A percentile compares a stretch with the other conserved stretches of the same genome.
Conservation (phyloP, 768 basidiomycete species). For the Aureoboletus auriporus region DNA sequence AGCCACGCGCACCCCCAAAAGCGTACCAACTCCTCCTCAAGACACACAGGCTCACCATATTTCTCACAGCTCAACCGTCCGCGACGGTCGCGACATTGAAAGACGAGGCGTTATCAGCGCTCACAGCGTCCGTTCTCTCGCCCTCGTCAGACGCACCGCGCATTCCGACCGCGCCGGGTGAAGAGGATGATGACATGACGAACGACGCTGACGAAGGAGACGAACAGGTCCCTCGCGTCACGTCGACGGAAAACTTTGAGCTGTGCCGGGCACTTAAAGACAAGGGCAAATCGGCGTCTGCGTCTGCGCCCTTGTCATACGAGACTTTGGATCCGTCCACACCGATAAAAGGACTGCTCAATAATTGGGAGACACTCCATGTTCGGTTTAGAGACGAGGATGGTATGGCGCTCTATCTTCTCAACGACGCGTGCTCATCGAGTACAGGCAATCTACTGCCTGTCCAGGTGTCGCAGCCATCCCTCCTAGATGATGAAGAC, state of each 20-base stretch:
- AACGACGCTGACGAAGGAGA: conserved; percentile 5
- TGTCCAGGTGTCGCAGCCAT: conserved; percentile 54
- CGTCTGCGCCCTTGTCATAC: conserved; percentile 38
- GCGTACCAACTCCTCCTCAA: conserved; percentile 67
- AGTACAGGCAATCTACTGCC: conserved; percentile 53
- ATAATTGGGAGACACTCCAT: conserved; percentile 66
- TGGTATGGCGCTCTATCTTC: conserved; percentile 36
- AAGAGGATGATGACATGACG: conserved; percentile 26
- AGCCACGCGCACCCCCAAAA: conserved; percentile 60
- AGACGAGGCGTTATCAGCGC: conserved; percentile 57
- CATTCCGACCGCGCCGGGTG: conserved; percentile 28
- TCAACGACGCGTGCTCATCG: not conserved
- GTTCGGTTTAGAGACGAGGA: conserved; percentile 61
- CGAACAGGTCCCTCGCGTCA: conserved; percentile 31
- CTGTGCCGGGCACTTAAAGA: conserved; percentile 53
- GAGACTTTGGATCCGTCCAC: conserved; percentile 42
- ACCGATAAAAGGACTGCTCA: conserved; percentile 47
- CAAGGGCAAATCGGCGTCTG: conserved; percentile 45
- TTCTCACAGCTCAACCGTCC: conserved; percentile 52
- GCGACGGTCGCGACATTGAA: conserved; percentile 59
- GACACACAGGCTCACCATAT: conserved; percentile 66
- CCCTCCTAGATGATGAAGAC: conserved; percentile 61
- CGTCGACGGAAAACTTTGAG: conserved; percentile 52
- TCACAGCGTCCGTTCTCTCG: conserved; percentile 43
- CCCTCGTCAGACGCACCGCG: conserved; percentile 24